Evolutionary conservation across 2,329 filamentous ascomycete genomes (phyloP).

Genomic region (Botrytis tulipae): DNA sequence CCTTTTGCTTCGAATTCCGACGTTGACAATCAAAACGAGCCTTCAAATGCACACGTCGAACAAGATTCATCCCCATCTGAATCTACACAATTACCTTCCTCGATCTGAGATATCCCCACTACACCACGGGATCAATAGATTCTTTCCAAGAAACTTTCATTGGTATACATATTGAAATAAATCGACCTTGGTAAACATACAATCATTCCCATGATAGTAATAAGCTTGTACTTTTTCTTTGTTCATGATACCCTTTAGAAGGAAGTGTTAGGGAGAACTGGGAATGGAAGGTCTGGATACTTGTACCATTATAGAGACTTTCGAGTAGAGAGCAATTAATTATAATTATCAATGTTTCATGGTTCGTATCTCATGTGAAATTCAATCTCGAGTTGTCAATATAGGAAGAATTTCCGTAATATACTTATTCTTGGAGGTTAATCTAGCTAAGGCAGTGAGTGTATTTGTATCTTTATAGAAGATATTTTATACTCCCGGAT

Average conservation of each 20-base stretch:
- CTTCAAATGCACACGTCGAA: constrained; percentile 13
- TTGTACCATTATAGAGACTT: neutral
- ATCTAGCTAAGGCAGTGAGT: neutral
- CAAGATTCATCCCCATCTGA: constrained; percentile 5
- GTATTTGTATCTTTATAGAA: too few species aligned
- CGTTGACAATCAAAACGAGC: constrained; percentile 17
- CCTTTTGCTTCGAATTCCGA: constrained; percentile 30
- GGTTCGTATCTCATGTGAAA: neutral
- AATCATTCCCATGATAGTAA: neutral
- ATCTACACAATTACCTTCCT: constrained; percentile 23
- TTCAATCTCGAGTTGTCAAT: too few species aligned
- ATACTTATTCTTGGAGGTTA: neutral
- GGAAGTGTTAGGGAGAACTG: neutral
- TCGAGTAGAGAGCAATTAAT: constrained; percentile 4
- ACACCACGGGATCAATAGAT: constrained; percentile 33
- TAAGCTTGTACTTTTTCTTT: constrained; percentile 9
- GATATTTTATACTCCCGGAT: neutral
- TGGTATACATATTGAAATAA: neutral
- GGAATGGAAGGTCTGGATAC: neutral
- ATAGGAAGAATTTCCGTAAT: neutral
- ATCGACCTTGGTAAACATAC: neutral
- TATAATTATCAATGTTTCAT: neutral
- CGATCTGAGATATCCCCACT: constrained; percentile 41
- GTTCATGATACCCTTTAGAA: constrained; percentile 24
- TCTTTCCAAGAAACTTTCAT: neutral